Evolutionary conservation across 2,329 filamentous ascomycete species (phyloP).

Genomic region (Nemania sp.): DNA sequence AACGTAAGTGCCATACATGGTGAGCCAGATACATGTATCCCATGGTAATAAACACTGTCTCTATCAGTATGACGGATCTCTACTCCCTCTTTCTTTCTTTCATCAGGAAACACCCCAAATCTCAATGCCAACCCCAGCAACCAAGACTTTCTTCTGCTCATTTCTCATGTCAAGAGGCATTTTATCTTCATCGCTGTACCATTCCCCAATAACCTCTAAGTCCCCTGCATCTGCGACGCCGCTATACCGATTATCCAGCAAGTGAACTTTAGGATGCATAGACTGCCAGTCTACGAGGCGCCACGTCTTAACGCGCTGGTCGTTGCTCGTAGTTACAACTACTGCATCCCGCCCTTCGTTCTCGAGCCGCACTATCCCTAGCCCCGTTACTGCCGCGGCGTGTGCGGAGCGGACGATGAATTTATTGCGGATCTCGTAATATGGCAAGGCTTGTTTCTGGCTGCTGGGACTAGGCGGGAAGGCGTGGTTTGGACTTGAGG

Average conservation of each 20-base stretch:
- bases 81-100: background rate
- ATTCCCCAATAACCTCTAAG: conserved; percentile 55
- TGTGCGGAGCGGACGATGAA: conserved; percentile 70
- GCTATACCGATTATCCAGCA: conserved; percentile 66
- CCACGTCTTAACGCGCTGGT: conserved; percentile 72
- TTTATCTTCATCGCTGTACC: conserved; percentile 21
- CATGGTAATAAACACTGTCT: too few species aligned
- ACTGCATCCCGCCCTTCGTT: conserved; percentile 40
- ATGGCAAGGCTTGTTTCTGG: background rate
- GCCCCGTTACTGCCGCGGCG: conserved; percentile 76
- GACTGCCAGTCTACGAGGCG: conserved; percentile 46
- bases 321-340: conserved; percentile 66
- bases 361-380: conserved; percentile 54
- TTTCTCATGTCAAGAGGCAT: background rate
- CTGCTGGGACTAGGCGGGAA: too few species aligned
- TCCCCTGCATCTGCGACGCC: conserved; percentile 71
- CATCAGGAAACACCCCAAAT: conserved; percentile 40
- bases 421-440: conserved; percentile 40
- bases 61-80: background rate
- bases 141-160: conserved; percentile 37
- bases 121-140: conserved; percentile 48
- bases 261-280: conserved; percentile 49
- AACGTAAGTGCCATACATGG: too few species aligned
- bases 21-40: too few species aligned
- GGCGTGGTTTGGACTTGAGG: background rate